phyloP scores from a whole-genome alignment of 2,329 filamentous ascomycete genomes.

The Aureobasidium pullulans region DNA sequence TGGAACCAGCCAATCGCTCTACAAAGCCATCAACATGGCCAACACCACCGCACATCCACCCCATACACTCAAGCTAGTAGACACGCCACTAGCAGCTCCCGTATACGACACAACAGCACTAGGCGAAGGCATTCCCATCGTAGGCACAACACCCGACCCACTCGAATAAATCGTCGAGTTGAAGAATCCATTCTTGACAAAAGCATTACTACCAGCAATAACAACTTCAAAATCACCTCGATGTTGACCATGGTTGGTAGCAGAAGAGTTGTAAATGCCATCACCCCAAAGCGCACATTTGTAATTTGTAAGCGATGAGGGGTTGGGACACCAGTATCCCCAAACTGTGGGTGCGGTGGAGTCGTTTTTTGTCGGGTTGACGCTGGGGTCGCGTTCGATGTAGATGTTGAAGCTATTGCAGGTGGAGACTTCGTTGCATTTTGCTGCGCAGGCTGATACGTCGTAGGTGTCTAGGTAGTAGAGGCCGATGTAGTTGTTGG shows the following conservation, averaged over 20 bases:
- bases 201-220: constrained; percentile 20
- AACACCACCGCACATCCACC: not conserved
- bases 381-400: constrained; percentile 16
- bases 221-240: constrained; percentile 23
- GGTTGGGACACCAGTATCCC: constrained; percentile 16
- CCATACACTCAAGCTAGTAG: not conserved
- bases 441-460: constrained; percentile 14
- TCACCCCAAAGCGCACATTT: constrained; percentile 14
- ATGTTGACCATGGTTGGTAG: constrained; percentile 22
- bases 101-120: not conserved
- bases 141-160: not conserved
- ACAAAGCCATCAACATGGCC: not conserved
- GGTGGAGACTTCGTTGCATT: constrained; percentile 12
- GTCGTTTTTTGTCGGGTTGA: constrained; percentile 20
- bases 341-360: constrained; percentile 18
- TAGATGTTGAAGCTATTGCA: constrained; percentile 19
- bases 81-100: not conserved
- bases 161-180: not conserved
- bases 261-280: constrained; percentile 14
- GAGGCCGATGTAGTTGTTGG: constrained; percentile 16
- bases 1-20: not conserved
- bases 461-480: constrained; percentile 14
- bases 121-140: not conserved
- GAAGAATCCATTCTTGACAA: constrained; percentile 14
- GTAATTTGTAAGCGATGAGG: constrained; percentile 2